Evolutionary conservation across 345 rosid genomes (phyloP), one percentile per base, ranked within the genome.

Genomic region (Salix brachista): DNA sequence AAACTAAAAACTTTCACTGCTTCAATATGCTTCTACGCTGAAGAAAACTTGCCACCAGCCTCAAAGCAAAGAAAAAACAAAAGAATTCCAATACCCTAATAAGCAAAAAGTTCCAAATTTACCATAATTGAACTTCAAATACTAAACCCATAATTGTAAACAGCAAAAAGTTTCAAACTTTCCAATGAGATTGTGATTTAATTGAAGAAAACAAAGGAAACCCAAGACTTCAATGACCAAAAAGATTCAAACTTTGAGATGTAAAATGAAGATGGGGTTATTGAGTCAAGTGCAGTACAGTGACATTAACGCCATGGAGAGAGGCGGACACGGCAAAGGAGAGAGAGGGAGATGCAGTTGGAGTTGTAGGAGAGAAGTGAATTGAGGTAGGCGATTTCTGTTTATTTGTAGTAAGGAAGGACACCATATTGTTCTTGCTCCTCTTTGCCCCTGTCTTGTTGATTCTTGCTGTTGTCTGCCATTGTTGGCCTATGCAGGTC

Each of bases 291-390:
- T 34, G 17, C 16, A 54, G 26, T 87, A 92, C 99, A 32, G 97
- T 95, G 87, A 92, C 97, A 70, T 93, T 95, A 83, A 95, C 97
- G 78, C 97, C 97, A 41, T 85, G 76, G 66, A 89, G 60, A 91
- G 87, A 95, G 80, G 58, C 99, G 92, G 77, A 91, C 91, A 12
- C 97, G 94, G 79, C 99, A 97, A 69, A 91, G 93, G 64, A 95
- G 90, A 65, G 84, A 80, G 65, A 91, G 91, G 25, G 89, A 84
- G 84, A 64, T 80, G 91, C 97, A 95, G 78, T 83, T 91, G n/a
- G 91, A 87, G n/a, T 88, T 81, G 83, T 91, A 96, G 85, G 90
- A 83, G 71, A 82, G 80, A 75, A 96, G 96, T 25, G 88, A 87
- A 66, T 86, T 50, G 30, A 95, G 83, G 85, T 89, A 89, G 14